Evolutionary conservation across 306 rosid genomes (phyloP).

Genomic region (Gastrolobium bilobum): DNA sequence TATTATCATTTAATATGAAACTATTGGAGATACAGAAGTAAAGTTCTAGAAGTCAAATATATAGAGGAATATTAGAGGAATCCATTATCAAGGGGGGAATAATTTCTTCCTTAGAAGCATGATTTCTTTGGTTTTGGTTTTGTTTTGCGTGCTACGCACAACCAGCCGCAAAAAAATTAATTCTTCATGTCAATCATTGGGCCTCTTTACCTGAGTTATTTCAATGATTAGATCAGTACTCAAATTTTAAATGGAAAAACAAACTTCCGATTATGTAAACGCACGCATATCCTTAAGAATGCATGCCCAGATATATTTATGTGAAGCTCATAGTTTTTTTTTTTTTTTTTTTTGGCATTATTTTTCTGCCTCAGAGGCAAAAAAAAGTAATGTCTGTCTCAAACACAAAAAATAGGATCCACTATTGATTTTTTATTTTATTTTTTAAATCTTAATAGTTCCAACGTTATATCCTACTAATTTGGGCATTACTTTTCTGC

Average conservation of each 20-base stretch:
- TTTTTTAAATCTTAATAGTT: no score
- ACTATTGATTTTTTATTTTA: no score
- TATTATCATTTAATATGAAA: slow-evolving; percentile 11
- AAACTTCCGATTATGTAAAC: slow-evolving; percentile 4
- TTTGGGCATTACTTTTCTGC: no score
- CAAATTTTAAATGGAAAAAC: neutral
- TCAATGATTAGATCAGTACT: slow-evolving; percentile 26
- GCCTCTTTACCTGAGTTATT: slow-evolving; percentile 9
- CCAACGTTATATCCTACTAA: no score
- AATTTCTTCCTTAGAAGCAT: slow-evolving; percentile 38
- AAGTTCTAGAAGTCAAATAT: neutral
- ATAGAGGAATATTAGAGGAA: neutral
- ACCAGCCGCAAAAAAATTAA: slow-evolving; percentile 20
- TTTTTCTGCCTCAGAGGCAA: no score
- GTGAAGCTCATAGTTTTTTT: neutral
- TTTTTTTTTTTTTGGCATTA: no score
- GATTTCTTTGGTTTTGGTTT: slow-evolving; percentile 36
- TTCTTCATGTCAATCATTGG: slow-evolving; percentile 41
- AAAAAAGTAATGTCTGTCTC: no score
- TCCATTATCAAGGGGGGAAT: slow-evolving; percentile 20
- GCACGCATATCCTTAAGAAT: slow-evolving; percentile 34
- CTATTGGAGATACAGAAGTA: slow-evolving; percentile 5
- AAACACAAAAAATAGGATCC: no score
- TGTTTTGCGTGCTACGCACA: slow-evolving; percentile 22
- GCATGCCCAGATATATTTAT: neutral